Base-by-base conservation (phyloP, 768 basidiomycete species). In the Psilocybe azurescens region DNA sequence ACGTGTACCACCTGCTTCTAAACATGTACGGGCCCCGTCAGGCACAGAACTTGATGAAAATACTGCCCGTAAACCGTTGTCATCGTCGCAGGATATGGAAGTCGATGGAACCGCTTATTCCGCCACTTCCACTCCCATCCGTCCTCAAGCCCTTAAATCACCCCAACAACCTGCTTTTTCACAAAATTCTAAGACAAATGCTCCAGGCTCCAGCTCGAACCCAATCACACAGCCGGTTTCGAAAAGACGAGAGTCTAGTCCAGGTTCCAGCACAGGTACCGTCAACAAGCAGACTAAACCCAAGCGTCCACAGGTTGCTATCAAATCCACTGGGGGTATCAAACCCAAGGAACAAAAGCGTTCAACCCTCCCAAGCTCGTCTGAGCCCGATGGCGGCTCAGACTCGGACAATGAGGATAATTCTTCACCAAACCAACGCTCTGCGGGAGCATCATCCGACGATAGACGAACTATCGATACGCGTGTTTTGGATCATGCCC, bases 401-500 rank as follows among this genome's bases (percentile, higher is more conserved):
- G n/a, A 32, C 13, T 52, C 50, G 4, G 30, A 52, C 13, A n/a
- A 18, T 5, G 7, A 53, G 11, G 33, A n/a, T 16, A 28, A n/a
- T 18, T 53, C 52, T 53, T 38, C 52, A 18, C 33, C 52, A 9
- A 16, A 14, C 29, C 32, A 32, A 5, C 24, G 4, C 14, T 52
- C 51, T 52, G 29, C 30, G 33, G 33, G 33, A 53, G 13, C 32
- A 38, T 32, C 30, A 8, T 52, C 51, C 11, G 36, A 16, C 8
- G 29, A 18, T 6, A 14, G 14, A 32, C 5, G 14, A 30, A 20
- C 41, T 10, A 44, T 56, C 10, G 56, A 62, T 53, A 57, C 33
- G 48, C 61, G 54, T 20, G 11, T 10, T 5, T 39, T 61, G 36
- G 38, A 56, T 28, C 53, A 56, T 9, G 60, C 60, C 30, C 48